Conservation (phyloP, 2,329 filamentous ascomycete species). For the Epichloe uncinata region DNA sequence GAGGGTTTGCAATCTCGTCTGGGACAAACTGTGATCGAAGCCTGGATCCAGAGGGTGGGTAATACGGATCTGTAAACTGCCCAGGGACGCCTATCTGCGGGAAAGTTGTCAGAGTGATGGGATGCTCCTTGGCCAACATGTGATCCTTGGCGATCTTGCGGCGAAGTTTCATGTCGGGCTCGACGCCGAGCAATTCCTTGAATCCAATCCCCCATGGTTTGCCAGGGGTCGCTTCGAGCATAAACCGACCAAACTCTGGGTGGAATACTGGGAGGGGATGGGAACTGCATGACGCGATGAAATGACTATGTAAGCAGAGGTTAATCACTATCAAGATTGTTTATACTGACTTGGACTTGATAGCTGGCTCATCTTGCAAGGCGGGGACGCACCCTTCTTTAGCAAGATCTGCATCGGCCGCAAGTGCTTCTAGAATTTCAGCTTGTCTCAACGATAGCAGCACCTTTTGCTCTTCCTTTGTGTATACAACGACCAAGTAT, state of each 20-base stretch:
- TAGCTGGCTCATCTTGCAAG: conserved; percentile 36
- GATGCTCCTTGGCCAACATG: conserved; percentile 76
- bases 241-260: conserved; percentile 94
- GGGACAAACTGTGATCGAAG: conserved; percentile 91
- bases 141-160: conserved; percentile 76
- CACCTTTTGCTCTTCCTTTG: conserved; percentile 63
- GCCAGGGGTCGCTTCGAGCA: conserved; percentile 93
- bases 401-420: conserved; percentile 64
- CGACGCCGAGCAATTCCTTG: conserved; percentile 86
- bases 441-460: conserved; percentile 82
- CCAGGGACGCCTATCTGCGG: conserved; percentile 75
- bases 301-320: background rate
- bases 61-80: conserved; percentile 78
- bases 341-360: conserved; percentile 19
- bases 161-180: conserved; percentile 81
- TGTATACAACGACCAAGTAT: conserved; percentile 85
- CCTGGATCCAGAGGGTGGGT: conserved; percentile 68
- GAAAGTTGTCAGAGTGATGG: conserved; percentile 91
- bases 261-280: conserved; percentile 76
- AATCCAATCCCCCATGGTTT: conserved; percentile 94
- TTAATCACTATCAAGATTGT: background rate
- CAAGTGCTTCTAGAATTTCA: conserved; percentile 80
- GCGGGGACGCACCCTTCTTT: conserved; percentile 53
- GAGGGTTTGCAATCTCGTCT: conserved; percentile 91
- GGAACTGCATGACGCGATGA: conserved; percentile 15